Percentiles rank a stretch among this genome's conserved stretches.
phyloP scores from a whole-genome alignment of 2,329 filamentous ascomycete genomes.

The Massarina eburnea region DNA sequence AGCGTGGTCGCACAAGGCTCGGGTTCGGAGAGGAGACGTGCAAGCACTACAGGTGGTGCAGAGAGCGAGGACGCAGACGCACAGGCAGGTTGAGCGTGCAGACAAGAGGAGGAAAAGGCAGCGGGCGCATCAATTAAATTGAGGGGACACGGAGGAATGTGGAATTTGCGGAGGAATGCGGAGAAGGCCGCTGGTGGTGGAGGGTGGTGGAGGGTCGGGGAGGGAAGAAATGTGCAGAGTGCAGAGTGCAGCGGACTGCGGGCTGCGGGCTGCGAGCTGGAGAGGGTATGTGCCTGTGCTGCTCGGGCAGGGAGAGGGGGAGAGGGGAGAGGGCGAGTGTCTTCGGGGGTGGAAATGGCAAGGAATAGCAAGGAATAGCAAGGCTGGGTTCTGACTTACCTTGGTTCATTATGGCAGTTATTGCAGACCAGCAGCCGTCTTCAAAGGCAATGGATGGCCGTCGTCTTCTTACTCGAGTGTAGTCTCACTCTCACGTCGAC shows the following conservation, averaged over 20 bases:
- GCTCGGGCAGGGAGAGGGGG: conserved; percentile 6
- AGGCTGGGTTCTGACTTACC: conserved; percentile 44
- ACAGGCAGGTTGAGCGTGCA: conserved; percentile 19
- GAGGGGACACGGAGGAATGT: conserved; percentile 31
- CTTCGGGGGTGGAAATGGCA: too few relatives aligned
- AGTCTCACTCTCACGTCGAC: conserved; percentile 11
- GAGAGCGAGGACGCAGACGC: conserved; percentile 26
- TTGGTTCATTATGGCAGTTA: conserved; percentile 39
- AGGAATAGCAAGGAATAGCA: conserved; percentile 7
- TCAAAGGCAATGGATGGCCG: conserved; percentile 23
- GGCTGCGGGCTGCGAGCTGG: conserved; percentile 2
- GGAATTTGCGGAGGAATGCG: conserved; percentile 38
- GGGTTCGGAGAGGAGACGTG: conserved; percentile 29
- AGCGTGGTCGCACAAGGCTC: conserved; percentile 39
- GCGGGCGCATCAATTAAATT: conserved; percentile 34
- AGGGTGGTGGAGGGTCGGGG: conserved; percentile 20
- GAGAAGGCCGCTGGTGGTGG: conserved; percentile 37
- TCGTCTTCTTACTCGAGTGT: conserved; percentile 18
- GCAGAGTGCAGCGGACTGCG: neutral
- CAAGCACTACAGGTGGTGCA: conserved; percentile 38
- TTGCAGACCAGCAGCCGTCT: conserved; percentile 21
- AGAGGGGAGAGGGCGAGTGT: conserved; percentile 24
- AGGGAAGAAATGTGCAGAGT: neutral
- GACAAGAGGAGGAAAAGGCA: conserved; percentile 12
- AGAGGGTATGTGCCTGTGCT: conserved; percentile 21